Percentiles rank a stretch among this genome's conserved stretches.
These are phyloP conservation scores for Trametopsis cervina DNA, from an alignment of 768 basidiomycete genomes.

Conservation along the genomic window DNA sequence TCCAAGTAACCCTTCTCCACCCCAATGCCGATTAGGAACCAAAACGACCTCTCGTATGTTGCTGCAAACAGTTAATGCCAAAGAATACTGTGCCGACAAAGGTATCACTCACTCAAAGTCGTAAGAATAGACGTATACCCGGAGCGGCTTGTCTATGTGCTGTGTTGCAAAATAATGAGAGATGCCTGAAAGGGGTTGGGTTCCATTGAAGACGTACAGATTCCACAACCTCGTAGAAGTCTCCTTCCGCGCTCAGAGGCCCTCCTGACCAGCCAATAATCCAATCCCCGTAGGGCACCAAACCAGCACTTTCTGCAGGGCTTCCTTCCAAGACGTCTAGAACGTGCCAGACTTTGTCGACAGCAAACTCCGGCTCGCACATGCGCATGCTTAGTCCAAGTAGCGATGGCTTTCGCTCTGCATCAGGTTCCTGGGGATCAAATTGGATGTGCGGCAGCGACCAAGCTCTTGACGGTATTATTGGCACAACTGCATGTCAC, in stretches of 20 bases:
- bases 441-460: slow-evolving; percentile 30
- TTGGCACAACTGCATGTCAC: slow-evolving; percentile 62
- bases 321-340: slow-evolving; percentile 94
- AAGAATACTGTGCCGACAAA: neutral
- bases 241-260: slow-evolving; percentile 81
- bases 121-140: slow-evolving; percentile 94
- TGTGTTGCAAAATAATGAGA: slow-evolving; percentile 26
- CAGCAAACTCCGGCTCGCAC: slow-evolving; percentile 82
- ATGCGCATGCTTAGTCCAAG: slow-evolving; percentile 91
- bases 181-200: neutral
- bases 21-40: slow-evolving; percentile 96
- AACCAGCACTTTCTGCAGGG: slow-evolving; percentile 92
- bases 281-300: slow-evolving; percentile 85
- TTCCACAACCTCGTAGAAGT: slow-evolving; percentile 96
- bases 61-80: slow-evolving; percentile 35
- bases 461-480: slow-evolving; percentile 85
- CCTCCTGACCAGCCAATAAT: slow-evolving; percentile 94
- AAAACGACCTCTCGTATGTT: slow-evolving; percentile 89
- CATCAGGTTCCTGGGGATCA: slow-evolving; percentile 32
- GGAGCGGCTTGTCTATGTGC: slow-evolving; percentile 91
- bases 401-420: slow-evolving; percentile 70
- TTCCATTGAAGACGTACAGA: slow-evolving; percentile 48
- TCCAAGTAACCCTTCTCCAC: slow-evolving; percentile 90
- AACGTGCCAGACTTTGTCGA: slow-evolving; percentile 97
- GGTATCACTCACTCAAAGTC: slow-evolving; percentile 80